These are phyloP conservation scores for Trichophyton equinum DNA, from an alignment of 2,329 filamentous ascomycete genomes.

Conservation along the genomic window DNA sequence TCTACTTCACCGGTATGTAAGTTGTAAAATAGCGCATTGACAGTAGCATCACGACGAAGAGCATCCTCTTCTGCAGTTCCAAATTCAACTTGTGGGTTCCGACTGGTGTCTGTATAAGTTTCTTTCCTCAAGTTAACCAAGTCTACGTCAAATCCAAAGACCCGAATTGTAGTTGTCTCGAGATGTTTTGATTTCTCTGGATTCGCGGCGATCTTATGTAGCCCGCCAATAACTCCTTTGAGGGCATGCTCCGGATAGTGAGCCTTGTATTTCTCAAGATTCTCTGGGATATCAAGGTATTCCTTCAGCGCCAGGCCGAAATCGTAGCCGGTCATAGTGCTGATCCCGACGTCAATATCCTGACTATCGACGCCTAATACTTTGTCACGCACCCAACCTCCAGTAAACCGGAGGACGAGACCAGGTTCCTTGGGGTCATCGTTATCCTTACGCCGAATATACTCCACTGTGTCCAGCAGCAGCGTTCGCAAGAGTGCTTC, in stretches of 20 bases:
- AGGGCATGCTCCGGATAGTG: slow-evolving; percentile 35
- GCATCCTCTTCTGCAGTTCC: slow-evolving; percentile 87
- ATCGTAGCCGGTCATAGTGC: slow-evolving; percentile 38
- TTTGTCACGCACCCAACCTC: slow-evolving; percentile 41
- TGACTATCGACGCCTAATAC: slow-evolving; percentile 35
- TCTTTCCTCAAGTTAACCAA: slow-evolving; percentile 91
- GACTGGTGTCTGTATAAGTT: slow-evolving; percentile 75
- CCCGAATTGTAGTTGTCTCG: slow-evolving; percentile 74
- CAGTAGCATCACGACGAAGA: slow-evolving; percentile 74
- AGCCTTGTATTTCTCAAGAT: slow-evolving; percentile 32
- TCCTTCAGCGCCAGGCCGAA: slow-evolving; percentile 35
- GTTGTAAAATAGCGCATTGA: slow-evolving; percentile 96
- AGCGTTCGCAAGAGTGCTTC: slow-evolving; percentile 64
- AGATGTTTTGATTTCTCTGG: slow-evolving; percentile 95
- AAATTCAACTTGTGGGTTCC: slow-evolving; percentile 87
- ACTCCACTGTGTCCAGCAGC: slow-evolving; percentile 67
- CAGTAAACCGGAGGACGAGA: slow-evolving; percentile 36
- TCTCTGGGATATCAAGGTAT: slow-evolving; percentile 30
- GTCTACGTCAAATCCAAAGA: slow-evolving; percentile 81
- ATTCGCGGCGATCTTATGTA: slow-evolving; percentile 84
- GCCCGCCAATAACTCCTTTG: slow-evolving; percentile 48
- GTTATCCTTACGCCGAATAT: slow-evolving; percentile 36
- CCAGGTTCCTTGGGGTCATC: slow-evolving; percentile 29
- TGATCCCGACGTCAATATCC: slow-evolving; percentile 39
- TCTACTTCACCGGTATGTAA: slow-evolving; percentile 66